Evolutionary conservation across 2,329 filamentous ascomycete genomes (phyloP).

Genomic region (Knoxdaviesia proteae): DNA sequence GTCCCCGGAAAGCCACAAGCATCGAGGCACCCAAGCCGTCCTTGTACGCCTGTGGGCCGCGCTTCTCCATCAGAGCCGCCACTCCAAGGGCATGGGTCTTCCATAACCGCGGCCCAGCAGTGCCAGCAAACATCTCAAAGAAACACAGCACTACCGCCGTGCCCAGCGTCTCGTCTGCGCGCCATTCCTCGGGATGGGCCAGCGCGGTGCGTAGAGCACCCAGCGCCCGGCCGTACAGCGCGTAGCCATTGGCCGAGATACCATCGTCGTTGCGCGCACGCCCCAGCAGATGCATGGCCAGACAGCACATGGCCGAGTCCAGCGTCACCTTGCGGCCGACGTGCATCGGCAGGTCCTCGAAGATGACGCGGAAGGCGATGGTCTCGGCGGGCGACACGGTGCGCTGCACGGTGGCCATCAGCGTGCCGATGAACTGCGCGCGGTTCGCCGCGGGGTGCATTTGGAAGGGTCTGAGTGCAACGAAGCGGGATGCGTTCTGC

Average conservation of each 20-base stretch:
- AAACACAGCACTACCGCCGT: constrained; percentile 18
- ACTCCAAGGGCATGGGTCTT: constrained; percentile 18
- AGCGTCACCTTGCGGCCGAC: constrained; percentile 15
- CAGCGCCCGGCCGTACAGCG: constrained; percentile 17
- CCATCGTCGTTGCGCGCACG: constrained; percentile 12
- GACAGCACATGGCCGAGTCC: constrained; percentile 17
- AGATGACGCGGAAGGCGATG: constrained; percentile 8
- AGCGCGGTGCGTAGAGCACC: constrained; percentile 14
- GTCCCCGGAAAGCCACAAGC: constrained; percentile 16
- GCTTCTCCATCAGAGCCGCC: constrained; percentile 16
- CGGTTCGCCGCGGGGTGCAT: no score
- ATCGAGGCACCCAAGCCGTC: constrained; percentile 16
- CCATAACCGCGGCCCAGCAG: constrained; percentile 15
- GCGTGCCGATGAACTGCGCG: no score
- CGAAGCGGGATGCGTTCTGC: no score
- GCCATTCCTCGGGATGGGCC: constrained; percentile 17
- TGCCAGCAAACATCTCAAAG: constrained; percentile 23
- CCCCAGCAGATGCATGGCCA: constrained; percentile 17
- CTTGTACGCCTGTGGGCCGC: constrained; percentile 15
- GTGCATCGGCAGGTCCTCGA: constrained; percentile 8
- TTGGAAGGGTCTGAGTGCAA: no score
- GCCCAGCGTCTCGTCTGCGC: constrained; percentile 18
- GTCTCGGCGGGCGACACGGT: neutral
- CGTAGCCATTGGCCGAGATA: constrained; percentile 14
- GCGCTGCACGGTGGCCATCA: no score